Conservation (phyloP, 2,329 filamentous ascomycete species). For the Madurella mycetomatis region DNA sequence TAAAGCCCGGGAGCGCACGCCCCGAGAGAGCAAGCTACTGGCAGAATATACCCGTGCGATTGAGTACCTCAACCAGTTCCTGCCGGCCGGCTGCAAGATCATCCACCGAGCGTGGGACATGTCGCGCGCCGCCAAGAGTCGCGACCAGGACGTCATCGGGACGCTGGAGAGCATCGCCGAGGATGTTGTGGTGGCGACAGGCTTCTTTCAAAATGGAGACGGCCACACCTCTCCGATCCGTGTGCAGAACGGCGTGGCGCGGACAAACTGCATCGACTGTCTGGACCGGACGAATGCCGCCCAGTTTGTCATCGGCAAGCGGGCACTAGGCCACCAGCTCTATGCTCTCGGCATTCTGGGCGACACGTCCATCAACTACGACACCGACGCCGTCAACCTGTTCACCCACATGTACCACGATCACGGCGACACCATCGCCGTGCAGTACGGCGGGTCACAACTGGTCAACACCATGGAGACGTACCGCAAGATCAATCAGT, state of each 20-base stretch:
- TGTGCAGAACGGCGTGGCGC: constrained; percentile 85
- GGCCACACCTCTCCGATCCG: constrained; percentile 58
- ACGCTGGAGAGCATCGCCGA: constrained; percentile 87
- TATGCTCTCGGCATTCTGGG: constrained; percentile 85
- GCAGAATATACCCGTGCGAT: constrained; percentile 84
- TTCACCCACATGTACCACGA: constrained; percentile 99
- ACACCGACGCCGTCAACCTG: constrained; percentile 91
- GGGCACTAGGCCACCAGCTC: constrained; percentile 85
- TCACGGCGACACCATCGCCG: constrained; percentile 94
- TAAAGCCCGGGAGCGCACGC: constrained; percentile 80
- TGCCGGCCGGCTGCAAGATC: constrained; percentile 79
- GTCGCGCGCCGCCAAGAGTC: constrained; percentile 88
- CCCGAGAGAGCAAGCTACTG: constrained; percentile 85
- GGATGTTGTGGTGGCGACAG: constrained; percentile 76
- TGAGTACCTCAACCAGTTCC: constrained; percentile 88
- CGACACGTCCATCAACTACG: constrained; percentile 74
- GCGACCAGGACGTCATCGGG: constrained; percentile 89
- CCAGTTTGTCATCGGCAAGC: constrained; percentile 95
- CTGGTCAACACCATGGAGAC: constrained; percentile 99
- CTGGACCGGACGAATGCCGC: constrained; percentile 95
- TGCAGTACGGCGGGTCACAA: constrained; percentile 96
- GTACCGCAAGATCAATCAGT: constrained; percentile 97
- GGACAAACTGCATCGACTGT: constrained; percentile 98
- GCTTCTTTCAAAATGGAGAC: constrained; percentile 93
- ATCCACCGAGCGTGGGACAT: constrained; percentile 97